Evolutionary conservation across 108 stramenopile species (phyloP).

Genomic region (Cafeteria roenbergensis): DNA sequence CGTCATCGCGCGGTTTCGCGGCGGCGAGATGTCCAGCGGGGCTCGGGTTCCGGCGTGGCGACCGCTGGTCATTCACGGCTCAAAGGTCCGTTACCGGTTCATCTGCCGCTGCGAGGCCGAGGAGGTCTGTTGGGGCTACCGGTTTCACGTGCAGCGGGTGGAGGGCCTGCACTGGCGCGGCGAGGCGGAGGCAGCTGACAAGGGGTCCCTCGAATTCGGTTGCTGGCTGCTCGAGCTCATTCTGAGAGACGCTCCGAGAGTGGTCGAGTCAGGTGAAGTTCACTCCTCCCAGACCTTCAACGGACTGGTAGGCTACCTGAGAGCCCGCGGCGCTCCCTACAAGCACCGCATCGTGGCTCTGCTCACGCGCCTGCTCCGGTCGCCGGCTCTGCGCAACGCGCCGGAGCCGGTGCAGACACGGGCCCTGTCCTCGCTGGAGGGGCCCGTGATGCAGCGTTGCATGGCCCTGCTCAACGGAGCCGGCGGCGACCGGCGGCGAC

Average conservation of each 20-base stretch:
- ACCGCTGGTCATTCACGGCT: constrained; percentile 2
- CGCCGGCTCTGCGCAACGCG: too few relatives aligned
- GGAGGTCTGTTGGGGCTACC: neutral
- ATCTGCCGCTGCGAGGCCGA: too few relatives aligned
- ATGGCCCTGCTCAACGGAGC: neutral
- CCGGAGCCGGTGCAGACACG: neutral
- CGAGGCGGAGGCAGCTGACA: neutral
- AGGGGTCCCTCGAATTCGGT: neutral
- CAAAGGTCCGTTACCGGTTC: neutral
- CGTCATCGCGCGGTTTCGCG: too few relatives aligned
- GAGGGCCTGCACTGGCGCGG: neutral
- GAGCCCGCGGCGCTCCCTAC: constrained; percentile 2
- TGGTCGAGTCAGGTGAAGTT: neutral
- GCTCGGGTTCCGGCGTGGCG: neutral
- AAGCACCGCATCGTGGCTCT: constrained; percentile 1
- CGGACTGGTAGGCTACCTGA: neutral
- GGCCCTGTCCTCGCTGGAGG: neutral
- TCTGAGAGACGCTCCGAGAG: neutral
- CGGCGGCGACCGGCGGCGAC: too few relatives aligned
- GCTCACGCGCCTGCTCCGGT: neutral
- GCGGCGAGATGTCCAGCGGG: too few relatives aligned
- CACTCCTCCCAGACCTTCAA: neutral
- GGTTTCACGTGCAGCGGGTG: neutral
- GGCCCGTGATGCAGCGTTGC: neutral
- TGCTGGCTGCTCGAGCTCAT: neutral